Conservation (phyloP, 2,329 filamentous ascomycete species). For the Ophiostoma pallidulum region DNA sequence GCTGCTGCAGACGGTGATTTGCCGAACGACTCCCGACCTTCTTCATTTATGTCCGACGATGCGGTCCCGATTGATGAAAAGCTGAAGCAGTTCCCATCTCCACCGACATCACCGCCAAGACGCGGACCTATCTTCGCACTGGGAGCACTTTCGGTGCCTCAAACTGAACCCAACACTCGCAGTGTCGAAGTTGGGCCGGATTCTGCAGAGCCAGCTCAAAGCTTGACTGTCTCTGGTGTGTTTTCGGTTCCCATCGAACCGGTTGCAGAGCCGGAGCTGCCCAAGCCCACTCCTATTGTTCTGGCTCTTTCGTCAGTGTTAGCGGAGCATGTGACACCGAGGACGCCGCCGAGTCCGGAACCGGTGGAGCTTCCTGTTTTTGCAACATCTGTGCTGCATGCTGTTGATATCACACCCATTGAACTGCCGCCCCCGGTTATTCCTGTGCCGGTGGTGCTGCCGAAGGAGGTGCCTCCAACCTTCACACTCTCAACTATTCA, state of each 20-base stretch:
- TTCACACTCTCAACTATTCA: conserved; percentile 34
- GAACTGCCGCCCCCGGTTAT: conserved; percentile 9
- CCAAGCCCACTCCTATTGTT: neutral
- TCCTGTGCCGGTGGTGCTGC: conserved; percentile 7
- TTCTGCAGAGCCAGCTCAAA: neutral
- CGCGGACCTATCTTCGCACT: conserved; percentile 17
- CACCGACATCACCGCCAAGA: conserved; percentile 34
- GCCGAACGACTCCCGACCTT: conserved; percentile 8
- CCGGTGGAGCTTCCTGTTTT: conserved; percentile 8
- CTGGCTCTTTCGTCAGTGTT: conserved; percentile 9
- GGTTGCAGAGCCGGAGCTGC: conserved; percentile 5
- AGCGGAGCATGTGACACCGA: conserved; percentile 9
- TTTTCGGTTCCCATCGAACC: conserved; percentile 11
- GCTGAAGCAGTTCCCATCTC: conserved; percentile 45
- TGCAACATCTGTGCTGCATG: conserved; percentile 9
- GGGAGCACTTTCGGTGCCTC: conserved; percentile 23
- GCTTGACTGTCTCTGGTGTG: conserved; percentile 11
- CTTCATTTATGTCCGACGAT: conserved; percentile 12
- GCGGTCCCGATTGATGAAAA: conserved; percentile 34
- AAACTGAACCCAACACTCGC: conserved; percentile 12
- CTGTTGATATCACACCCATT: conserved; percentile 12
- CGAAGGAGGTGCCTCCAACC: conserved; percentile 1
- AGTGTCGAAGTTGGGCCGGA: neutral
- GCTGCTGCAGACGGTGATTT: neutral
- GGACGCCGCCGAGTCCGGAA: conserved; percentile 2